phyloP scores from a whole-genome alignment of 805 yeast species.

The Martiniozyma abietophila region DNA sequence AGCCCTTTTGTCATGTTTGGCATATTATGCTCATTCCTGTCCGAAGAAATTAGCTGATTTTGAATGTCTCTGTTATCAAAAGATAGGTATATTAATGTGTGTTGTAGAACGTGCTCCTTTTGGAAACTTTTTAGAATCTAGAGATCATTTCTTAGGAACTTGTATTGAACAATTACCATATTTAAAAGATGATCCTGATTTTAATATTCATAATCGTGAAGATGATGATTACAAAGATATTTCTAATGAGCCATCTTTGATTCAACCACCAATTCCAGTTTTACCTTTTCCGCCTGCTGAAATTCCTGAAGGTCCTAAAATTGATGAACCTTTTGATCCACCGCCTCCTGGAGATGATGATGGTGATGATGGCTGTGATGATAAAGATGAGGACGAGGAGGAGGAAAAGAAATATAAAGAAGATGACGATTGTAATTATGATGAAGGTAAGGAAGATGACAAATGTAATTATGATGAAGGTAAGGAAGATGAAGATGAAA shows the following conservation, averaged over 20 bases:
- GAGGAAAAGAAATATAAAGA: conserved; percentile 2
- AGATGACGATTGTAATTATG: neutral
- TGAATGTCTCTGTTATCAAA: conserved; percentile 27
- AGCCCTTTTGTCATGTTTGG: conserved; percentile 19
- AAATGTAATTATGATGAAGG: neutral
- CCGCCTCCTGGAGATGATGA: neutral
- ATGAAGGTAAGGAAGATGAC: conserved; percentile 1
- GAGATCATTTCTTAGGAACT: conserved; percentile 42
- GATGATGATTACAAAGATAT: neutral
- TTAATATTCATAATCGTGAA: conserved; percentile 11
- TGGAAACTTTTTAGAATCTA: conserved; percentile 33
- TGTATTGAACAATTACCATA: conserved; percentile 32
- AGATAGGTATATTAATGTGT: conserved; percentile 27
- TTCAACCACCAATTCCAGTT: neutral
- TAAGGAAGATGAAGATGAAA: neutral
- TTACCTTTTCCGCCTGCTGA: neutral
- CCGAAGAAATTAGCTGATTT: conserved; percentile 23
- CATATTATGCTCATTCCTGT: conserved; percentile 13
- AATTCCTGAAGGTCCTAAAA: neutral
- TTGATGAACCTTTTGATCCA: too few relatives aligned
- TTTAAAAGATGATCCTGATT: conserved; percentile 16
- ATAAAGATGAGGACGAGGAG: neutral
- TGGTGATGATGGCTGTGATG: conserved; percentile 1
- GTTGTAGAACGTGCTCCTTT: conserved; percentile 33
- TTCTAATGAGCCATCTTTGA: neutral